Evolutionary conservation across 345 rosid genomes (phyloP).

Genomic region (Euphorbia peplus): DNA sequence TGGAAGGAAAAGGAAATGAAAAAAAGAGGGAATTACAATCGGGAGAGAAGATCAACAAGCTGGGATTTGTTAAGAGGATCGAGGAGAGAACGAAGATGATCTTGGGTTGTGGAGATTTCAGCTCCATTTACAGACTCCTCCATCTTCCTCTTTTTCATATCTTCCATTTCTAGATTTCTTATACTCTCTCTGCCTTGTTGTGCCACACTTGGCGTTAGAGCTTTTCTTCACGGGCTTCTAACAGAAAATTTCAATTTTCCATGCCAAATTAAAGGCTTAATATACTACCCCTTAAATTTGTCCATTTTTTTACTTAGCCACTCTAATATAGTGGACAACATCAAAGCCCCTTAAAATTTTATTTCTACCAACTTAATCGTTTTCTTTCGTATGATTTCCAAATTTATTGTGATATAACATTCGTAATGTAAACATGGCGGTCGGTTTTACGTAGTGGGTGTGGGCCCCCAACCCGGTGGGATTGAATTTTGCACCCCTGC

Average conservation of each 20-base stretch:
- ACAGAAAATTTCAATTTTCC: background rate
- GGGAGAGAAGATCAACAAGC: constrained; percentile 65
- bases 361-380: too few species aligned
- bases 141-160: constrained; percentile 56
- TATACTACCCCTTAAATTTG: too few species aligned
- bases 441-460: too few species aligned
- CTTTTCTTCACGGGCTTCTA: background rate
- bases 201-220: background rate
- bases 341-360: too few species aligned
- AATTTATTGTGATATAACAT: too few species aligned
- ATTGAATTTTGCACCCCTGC: too few species aligned
- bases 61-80: constrained; percentile 63
- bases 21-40: constrained; percentile 34
- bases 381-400: too few species aligned
- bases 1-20: background rate
- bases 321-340: too few species aligned
- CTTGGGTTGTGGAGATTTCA: constrained; percentile 26
- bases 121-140: constrained; percentile 38
- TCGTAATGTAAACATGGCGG: too few species aligned
- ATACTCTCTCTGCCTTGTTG: background rate
- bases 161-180: constrained; percentile 33
- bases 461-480: too few species aligned
- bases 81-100: constrained; percentile 49
- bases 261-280: too few species aligned
- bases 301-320: too few species aligned